Base-by-base conservation (phyloP, 2,329 filamentous ascomycete genomes). In the Ophiocordyceps robertsii region DNA sequence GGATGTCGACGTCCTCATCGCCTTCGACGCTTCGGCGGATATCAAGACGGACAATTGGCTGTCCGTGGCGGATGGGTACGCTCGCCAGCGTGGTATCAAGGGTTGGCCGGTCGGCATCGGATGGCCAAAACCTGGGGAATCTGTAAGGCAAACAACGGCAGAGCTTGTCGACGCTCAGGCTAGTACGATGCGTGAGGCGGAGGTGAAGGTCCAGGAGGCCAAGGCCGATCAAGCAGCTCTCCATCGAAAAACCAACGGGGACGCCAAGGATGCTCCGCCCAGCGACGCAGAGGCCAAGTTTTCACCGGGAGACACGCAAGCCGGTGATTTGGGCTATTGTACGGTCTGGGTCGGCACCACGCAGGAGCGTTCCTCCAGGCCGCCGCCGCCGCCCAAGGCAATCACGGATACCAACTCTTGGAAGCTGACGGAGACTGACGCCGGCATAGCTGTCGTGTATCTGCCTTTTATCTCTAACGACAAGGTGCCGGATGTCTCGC, bases 31-130 rank as follows among this genome's bases (percentile, higher is more conserved):
- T 4, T 94, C 86, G 1, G 89, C 89, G 17, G 92, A 98, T 52
- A 85, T 95, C 46, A 86, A 83, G 57, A 85, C 84, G 6, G 89
- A 95, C 55, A 96, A 98, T 56, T 98, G 92, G 92, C 78, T 98
- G 16, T 87, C 85, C 14, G 87, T 95, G 0, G 86, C 84, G 0
- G 92, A 96, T 54, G 90, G 92, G 2, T 98, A 96, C 56, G 89
- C 88, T 2, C 77, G 79, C 24, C 89, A 95, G 60, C 80, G 90
- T 37, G 85, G 84, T 8, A 80, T 98, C 57, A 90, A 88, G 58
- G 90, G 90, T 6, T 98, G 92, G 92, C 92, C 92, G 0, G 65
- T 95, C 7, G 90, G 90, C 6, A 80, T 87, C n/a, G 92, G 92
- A 16, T 98, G 92, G 92, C 90, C 90, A 1, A 80, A 78, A 44